Conservation (phyloP, 2,329 filamentous ascomycete genomes). For the Alternaria incomplexa region DNA sequence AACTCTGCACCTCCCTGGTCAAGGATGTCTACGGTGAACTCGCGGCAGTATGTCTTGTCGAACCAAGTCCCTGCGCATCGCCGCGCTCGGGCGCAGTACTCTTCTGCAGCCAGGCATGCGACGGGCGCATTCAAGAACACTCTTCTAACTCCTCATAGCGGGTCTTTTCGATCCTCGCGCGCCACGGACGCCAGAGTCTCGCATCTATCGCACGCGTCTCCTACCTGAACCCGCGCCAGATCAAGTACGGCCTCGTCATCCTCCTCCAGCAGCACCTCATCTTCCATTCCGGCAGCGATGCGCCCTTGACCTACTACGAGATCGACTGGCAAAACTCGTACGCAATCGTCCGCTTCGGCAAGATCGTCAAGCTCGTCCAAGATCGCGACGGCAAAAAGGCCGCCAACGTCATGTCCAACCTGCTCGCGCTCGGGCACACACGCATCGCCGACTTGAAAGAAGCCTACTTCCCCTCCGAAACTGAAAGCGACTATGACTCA, state of each 20-base stretch:
- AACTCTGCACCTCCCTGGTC: constrained; percentile 89
- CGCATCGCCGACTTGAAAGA: constrained; percentile 73
- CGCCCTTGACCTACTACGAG: constrained; percentile 76
- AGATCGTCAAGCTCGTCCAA: constrained; percentile 78
- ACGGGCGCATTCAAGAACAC: constrained; percentile 8
- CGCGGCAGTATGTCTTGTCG: constrained; percentile 70
- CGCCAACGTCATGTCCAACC: constrained; percentile 73
- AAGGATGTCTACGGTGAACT: constrained; percentile 91
- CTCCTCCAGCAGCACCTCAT: constrained; percentile 89
- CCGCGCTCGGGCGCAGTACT: background rate
- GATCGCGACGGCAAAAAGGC: constrained; percentile 76
- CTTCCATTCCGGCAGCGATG: constrained; percentile 71
- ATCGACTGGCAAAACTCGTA: constrained; percentile 83
- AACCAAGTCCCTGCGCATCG: background rate
- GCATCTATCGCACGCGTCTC: constrained; percentile 73
- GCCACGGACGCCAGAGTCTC: constrained; percentile 77
- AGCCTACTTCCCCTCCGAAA: constrained; percentile 58
- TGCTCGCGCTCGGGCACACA: constrained; percentile 79
- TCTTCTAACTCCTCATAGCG: constrained; percentile 61
- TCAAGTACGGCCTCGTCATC: constrained; percentile 81
- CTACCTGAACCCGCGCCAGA: constrained; percentile 72
- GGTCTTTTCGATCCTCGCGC: constrained; percentile 80
- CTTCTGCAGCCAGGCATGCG: constrained; percentile 1
- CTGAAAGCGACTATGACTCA: constrained; percentile 42
- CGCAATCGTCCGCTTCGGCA: constrained; percentile 78